Evolutionary conservation across 345 rosid species (phyloP), one percentile per base, ranked within the genome.

Genomic region (Euphorbia pulcherrima): DNA sequence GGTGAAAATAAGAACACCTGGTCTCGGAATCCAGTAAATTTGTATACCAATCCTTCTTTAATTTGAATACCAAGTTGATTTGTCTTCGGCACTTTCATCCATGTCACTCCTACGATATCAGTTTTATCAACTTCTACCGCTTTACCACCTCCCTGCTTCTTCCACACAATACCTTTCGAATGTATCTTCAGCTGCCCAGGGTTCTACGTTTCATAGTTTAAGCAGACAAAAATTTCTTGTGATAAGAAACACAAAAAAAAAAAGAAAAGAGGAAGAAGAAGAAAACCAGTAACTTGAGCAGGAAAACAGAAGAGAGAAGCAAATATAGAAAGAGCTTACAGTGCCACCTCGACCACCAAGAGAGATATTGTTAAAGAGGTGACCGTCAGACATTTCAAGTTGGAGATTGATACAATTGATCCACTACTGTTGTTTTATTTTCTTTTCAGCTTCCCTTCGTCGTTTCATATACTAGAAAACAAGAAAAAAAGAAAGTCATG

Each of bases 121-220:
- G 87, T 72, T 78, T 88, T 88, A 51, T 89, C 97, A 35, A 94
- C 97, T 83, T 91, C 97, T 30, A 91, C 96, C 53, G 92, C 90
- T 75, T 91, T 94, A 51, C 99, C 99, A 61, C 99, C 99, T 28
- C 97, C 99, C 79, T 77, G 93, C 77, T 92, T 94, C 92, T 90
- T 94, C 99, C 99, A 94, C 64, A 75, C 75, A 46, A 94, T 91
- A 0, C 97, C 97, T 53, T 95, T 90, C 0, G 90, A 80, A 71
- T 68, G 75, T 11, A 94, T 82, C 74, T 86, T 94, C 54, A 92
- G 84, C 57, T 88, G 90, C 1, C 99, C 99, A 5, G 92, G 85
- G 65, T 89, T 94, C 97, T 94, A 82, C 84, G 81, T 53, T 27
- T 33, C 73, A 72, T 13, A 46, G 23, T 48, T 41, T n/a, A 26